Base-by-base conservation (phyloP, 768 basidiomycete genomes). In the Naganishia vishniacii region DNA sequence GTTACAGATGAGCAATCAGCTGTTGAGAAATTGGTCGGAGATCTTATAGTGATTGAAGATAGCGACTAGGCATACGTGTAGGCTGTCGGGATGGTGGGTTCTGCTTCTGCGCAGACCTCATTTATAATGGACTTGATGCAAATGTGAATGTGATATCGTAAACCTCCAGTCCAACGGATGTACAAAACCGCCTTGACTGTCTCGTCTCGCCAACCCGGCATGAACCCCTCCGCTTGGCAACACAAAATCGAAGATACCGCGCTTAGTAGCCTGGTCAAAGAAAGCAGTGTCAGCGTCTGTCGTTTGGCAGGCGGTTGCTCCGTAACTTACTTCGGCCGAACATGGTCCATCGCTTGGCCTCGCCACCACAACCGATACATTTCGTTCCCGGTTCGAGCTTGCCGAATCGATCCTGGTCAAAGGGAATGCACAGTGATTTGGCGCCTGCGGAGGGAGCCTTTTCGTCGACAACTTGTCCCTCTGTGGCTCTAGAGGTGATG, bases 381-480 rank as follows among this genome's bases (percentile, higher is more conserved):
- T 88, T 91, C 31, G 89, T 93, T 61, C 90, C 89, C 48, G 82
- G 83, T 71, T 87, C 86, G 76, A 94, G 89, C 32, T 84, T 80
- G 6, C 85, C 81, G 85, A 87, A 98, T 40, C 83, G 84, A 3
- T 80, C 82, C 78, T 98, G 95, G 71, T 97, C 89, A 76, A 93
- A 93, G 4, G 95, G 95, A 80, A 98, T 98, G 70, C 87, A 88
- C 3, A 99, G 85, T 0, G 91, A 91, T 77, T 99, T 99, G 65
- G 95, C 95, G 56, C 95, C 95, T 13, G 95, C 92, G 16, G 91
- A 93, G 0, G 95, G 95, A 18, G 93, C 94, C 32, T 90, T 88
- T 75, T 91, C 91, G 73, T 99, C 95, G 70, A 79, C 79, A 25
- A 87, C 86, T 4, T 85, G 88, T 75, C 92, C 90, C 65, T 88